These are phyloP conservation scores for Dactylis glomerata DNA, from an alignment of 176 grass and related monocot species.

Conservation along the genomic window DNA sequence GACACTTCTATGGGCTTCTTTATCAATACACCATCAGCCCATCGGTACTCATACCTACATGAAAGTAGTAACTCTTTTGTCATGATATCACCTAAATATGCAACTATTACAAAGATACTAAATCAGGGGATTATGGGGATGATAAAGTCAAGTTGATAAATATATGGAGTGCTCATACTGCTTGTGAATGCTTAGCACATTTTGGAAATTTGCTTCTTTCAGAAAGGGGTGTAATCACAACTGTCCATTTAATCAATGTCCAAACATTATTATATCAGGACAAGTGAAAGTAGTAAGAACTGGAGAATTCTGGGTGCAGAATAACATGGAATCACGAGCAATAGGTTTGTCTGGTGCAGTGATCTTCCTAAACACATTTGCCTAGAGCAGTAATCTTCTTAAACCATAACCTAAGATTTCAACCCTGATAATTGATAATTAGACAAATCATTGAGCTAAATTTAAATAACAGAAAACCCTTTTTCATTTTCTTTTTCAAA, in stretches of 20 bases:
- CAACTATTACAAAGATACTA: neutral
- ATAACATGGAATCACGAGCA: neutral
- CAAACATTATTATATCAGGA: neutral
- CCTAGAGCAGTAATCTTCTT: neutral
- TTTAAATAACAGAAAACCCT: neutral
- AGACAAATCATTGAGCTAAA: neutral
- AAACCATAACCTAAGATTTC: constrained; percentile 1
- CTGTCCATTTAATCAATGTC: neutral
- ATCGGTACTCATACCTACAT: constrained; percentile 93
- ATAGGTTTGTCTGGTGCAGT: neutral
- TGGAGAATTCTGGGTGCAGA: neutral
- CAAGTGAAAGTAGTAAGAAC: neutral
- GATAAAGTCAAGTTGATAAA: neutral
- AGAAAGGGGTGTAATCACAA: neutral
- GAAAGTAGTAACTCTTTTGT: constrained; percentile 18
- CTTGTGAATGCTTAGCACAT: constrained; percentile 3
- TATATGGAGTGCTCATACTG: neutral
- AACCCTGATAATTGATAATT: neutral
- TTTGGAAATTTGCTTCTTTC: neutral
- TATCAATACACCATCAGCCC: constrained; percentile 99
- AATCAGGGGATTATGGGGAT: neutral
- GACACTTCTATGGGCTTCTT: constrained; percentile 99
- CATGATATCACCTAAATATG: neutral
- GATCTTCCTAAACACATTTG: constrained; percentile 6
- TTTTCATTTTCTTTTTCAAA: neutral